Percentiles rank a stretch among this genome's conserved stretches.
phyloP scores from a whole-genome alignment of 345 rosid genomes.

The Murraya paniculata region DNA sequence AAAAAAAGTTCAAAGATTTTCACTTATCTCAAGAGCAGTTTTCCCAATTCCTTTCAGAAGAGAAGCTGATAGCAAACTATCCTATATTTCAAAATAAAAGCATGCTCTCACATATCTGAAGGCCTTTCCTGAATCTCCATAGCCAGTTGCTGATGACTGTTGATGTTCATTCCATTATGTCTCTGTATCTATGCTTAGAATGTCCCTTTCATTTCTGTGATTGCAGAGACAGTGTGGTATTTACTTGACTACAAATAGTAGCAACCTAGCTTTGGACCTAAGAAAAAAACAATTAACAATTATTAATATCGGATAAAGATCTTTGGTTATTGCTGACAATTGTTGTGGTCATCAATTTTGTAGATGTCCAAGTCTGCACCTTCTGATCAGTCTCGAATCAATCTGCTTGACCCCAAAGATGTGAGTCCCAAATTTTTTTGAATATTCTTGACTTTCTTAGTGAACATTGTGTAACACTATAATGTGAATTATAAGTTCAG shows the following conservation, averaged over 20 bases:
- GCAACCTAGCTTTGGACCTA: not conserved
- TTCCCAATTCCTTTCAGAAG: not conserved
- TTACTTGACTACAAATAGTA: not conserved
- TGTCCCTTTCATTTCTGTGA: not conserved
- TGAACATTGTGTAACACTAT: not conserved
- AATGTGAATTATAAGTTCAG: not conserved
- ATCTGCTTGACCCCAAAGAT: slow-evolving; percentile 92
- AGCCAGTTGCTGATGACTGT: not conserved
- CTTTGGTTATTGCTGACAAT: not conserved
- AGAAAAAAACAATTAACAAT: too few species aligned
- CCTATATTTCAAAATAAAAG: not conserved
- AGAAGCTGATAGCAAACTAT: not conserved
- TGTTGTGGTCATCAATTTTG: slow-evolving; percentile 28
- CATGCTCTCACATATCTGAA: not conserved
- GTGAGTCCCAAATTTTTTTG: slow-evolving; percentile 44
- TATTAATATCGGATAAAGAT: not conserved
- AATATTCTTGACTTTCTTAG: slow-evolving; percentile 6
- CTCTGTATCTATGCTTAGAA: not conserved
- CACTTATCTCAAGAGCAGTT: not conserved
- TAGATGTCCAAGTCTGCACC: slow-evolving; percentile 98
- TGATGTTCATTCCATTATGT: not conserved
- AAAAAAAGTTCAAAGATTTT: not conserved
- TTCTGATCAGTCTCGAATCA: slow-evolving; percentile 89
- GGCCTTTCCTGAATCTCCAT: not conserved
- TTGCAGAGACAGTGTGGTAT: not conserved